A percentile compares a stretch with the other conserved stretches of the same genome.
Conservation (phyloP, 2,329 filamentous ascomycete species). For the Botryotinia calthae region DNA sequence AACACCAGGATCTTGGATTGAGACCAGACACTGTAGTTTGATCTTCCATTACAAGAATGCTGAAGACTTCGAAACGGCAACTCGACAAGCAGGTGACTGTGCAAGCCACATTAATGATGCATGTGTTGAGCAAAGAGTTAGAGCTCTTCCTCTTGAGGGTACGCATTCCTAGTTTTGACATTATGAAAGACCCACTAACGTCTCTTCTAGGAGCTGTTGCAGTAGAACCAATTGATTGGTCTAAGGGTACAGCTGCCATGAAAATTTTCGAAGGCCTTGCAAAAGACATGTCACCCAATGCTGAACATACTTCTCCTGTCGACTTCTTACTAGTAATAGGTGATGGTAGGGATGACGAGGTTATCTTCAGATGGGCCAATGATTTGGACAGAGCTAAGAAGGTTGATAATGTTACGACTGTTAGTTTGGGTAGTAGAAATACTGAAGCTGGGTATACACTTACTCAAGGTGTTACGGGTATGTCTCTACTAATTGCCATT, state of each 20-base stretch:
- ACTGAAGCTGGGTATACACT: conserved; percentile 83
- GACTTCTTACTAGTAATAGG: conserved; percentile 90
- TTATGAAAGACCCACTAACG: conserved; percentile 5
- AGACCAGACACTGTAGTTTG: conserved; percentile 87
- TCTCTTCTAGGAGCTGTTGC: conserved; percentile 60
- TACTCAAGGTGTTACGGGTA: conserved; percentile 89
- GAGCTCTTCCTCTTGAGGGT: conserved; percentile 74
- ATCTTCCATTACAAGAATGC: conserved; percentile 87
- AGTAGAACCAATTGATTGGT: conserved; percentile 82
- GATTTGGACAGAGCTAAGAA: conserved; percentile 57
- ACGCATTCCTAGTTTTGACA: conserved; percentile 7
- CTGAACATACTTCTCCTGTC: conserved; percentile 45
- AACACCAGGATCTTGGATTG: conserved; percentile 81
- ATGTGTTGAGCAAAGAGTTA: conserved; percentile 78
- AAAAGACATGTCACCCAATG: conserved; percentile 40
- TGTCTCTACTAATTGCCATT: conserved; percentile 39
- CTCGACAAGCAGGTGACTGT: conserved; percentile 81
- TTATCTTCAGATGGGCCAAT: conserved; percentile 94
- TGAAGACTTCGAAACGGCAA: conserved; percentile 71
- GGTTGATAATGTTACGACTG: conserved; percentile 73
- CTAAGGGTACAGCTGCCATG: conserved; percentile 79
- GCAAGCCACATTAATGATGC: conserved; percentile 94
- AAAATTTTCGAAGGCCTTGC: conserved; percentile 65
- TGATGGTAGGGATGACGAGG: conserved; percentile 89
- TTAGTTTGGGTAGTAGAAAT: conserved; percentile 82